Base-by-base conservation (phyloP, 176 grass and related monocot genomes). In the Ensete glaucum region DNA sequence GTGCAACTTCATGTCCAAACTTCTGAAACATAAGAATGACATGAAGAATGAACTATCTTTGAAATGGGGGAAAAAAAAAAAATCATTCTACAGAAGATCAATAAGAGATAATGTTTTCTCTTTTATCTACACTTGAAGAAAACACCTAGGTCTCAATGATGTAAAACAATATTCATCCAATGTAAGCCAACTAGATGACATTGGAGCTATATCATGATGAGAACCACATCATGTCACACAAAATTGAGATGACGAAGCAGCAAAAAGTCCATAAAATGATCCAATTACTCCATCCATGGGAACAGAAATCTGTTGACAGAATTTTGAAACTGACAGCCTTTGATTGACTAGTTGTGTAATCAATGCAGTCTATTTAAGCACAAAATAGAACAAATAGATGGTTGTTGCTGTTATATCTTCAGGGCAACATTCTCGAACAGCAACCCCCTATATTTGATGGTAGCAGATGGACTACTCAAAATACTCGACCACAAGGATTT, bases 111-210 rank as follows among this genome's bases (percentile, higher is more conserved):
- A 57, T 2, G 14, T 16, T 16, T 57, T 57, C 54, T n/a, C n/a
- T n/a, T n/a, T n/a, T n/a, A n/a, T n/a, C n/a, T n/a, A n/a, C n/a
- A n/a, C n/a, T n/a, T n/a, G n/a, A n/a, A n/a, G n/a, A n/a, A n/a
- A n/a, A n/a, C n/a, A n/a, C n/a, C n/a, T n/a, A n/a, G n/a, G n/a
- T n/a, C n/a, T n/a, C n/a, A n/a, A n/a, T n/a, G n/a, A n/a, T n/a
- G n/a, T n/a, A n/a, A n/a, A n/a, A n/a, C n/a, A n/a, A n/a, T n/a
- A n/a, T n/a, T n/a, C n/a, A n/a, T n/a, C n/a, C n/a, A n/a, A n/a
- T n/a, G 51, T 73, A 12, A 73, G 70, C 70, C 70, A 54, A 52
- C 12, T 19, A 34, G 54, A 60, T 26, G 73, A 19, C 54, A 75
- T 29, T 65, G 23, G 23, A 12, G n/a, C 63, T 65, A 13, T 23